Evolutionary conservation across 2,329 filamentous ascomycete genomes (phyloP), one percentile per base, ranked within the genome.

Genomic region (Epichloe gansuensis): DNA sequence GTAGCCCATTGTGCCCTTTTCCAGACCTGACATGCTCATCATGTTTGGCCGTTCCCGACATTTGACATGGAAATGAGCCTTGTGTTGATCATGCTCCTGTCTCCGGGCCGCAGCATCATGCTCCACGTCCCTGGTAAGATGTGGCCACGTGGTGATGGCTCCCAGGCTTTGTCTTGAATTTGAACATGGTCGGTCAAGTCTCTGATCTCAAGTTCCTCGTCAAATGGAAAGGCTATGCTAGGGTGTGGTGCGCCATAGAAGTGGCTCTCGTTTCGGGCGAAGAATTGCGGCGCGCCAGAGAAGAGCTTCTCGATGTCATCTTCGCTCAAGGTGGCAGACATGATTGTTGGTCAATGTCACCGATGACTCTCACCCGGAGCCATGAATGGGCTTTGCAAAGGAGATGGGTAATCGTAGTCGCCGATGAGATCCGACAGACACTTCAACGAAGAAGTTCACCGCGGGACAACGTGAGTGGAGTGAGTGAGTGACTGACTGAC

Each of bases 221-320:
- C 80, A 76, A 82, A 86, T 1, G 83, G 83, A 62, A 82, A 87
- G 39, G 80, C 78, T 31, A 83, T 81, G 48, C 74, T 80, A 23
- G 83, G 82, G 59, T 81, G 76, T 23, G 78, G 78, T 39, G 80
- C 77, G 49, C 75, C 80, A 54, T 75, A 76, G 63, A 74, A 78
- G 64, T 82, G 77, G 41, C 78, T 77, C 59, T 81, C 76, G 54
- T 74, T 76, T 50, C 78, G 75, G 58, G 80, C 76, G 64, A 81
- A 82, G 70, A 84, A 88, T 63, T 86, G 83, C 57, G 85, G 85
- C 44, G 85, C 85, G n/a, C 85, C 84, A 28, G 83, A 85, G 71
- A 88, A 88, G 61, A 88, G 75, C 65, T 81, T 80, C 67, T 83
- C 80, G 50, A 88, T 70, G 58, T 86, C 81, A 42, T 73, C 69